Evolutionary conservation across 257 asterid genomes (phyloP).

Genomic region (Linderniella brevidens): DNA sequence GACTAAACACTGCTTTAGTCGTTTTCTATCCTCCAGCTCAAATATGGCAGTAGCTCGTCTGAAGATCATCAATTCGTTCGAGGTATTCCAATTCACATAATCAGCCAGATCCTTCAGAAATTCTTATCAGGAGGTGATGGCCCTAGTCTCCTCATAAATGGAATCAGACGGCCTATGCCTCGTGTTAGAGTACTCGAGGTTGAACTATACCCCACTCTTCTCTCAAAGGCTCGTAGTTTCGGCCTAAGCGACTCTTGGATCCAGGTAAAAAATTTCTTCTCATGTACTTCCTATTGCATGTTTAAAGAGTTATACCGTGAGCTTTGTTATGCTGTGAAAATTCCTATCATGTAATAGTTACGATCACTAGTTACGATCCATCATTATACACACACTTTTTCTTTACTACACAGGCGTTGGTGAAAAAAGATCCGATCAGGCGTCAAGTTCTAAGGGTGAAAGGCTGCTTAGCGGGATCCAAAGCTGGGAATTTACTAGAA

Average conservation of each 20-base stretch:
- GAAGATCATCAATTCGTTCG: constrained; percentile 96
- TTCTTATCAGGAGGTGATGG: constrained; percentile 47
- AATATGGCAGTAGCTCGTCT: constrained; percentile 62
- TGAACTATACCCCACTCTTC: constrained; percentile 91
- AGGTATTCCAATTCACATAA: constrained; percentile 67
- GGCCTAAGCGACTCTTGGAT: constrained; percentile 92
- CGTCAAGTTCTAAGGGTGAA: constrained; percentile 86
- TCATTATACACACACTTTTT: too few relatives aligned
- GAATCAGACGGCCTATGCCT: constrained; percentile 87
- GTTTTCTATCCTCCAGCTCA: constrained; percentile 43
- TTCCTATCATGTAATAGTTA: constrained; percentile 3
- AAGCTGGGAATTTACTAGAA: constrained; percentile 67
- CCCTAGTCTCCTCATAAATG: constrained; percentile 57
- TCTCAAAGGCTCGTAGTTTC: constrained; percentile 98
- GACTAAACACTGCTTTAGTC: constrained; percentile 15
- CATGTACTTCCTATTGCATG: background rate
- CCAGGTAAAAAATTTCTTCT: constrained; percentile 33
- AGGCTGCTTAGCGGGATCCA: constrained; percentile 92
- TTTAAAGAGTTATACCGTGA: background rate
- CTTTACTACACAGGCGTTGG: constrained; percentile 43
- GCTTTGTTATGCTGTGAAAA: background rate
- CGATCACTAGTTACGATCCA: too few relatives aligned
- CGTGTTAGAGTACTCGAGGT: constrained; percentile 71
- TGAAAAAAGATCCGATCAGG: constrained; percentile 76
- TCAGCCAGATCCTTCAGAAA: constrained; percentile 63